A percentile compares a stretch with the other conserved stretches of the same genome.
These are phyloP conservation scores for Beta lomatogona DNA, from an alignment of 179 eudicot genomes.

Conservation along the genomic window DNA sequence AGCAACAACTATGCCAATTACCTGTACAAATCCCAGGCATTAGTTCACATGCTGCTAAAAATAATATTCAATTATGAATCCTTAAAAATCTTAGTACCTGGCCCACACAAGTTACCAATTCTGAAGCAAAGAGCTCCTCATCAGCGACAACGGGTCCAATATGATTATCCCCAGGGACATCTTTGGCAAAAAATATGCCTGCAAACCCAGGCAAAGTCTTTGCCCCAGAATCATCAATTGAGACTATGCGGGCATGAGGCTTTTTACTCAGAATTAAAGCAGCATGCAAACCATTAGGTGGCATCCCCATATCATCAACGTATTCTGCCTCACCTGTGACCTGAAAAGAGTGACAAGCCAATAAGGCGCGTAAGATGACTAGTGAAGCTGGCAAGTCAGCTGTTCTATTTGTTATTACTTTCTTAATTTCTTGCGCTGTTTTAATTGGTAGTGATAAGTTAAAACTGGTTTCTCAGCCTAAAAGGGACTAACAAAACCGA, in stretches of 20 bases:
- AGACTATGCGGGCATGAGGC: constrained; percentile 93
- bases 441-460: no score
- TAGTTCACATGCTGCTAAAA: constrained; percentile 3
- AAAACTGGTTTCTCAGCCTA: no score
- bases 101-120: constrained; percentile 93
- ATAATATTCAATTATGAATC: neutral
- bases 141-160: constrained; percentile 78
- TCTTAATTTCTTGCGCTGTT: no score
- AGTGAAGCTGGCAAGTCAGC: no score
- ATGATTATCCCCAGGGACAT: constrained; percentile 74
- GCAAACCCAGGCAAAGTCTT: constrained; percentile 77
- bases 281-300: constrained; percentile 82
- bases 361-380: neutral
- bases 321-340: constrained; percentile 99
- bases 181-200: constrained; percentile 79
- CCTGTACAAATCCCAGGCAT: constrained; percentile 43
- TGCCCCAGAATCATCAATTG: constrained; percentile 80
- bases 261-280: constrained; percentile 78
- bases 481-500: no score
- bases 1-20: constrained; percentile 89
- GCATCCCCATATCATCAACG: constrained; percentile 83
- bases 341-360: constrained; percentile 35
- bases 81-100: constrained; percentile 53
- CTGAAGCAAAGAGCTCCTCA: constrained; percentile 92
- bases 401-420: no score